Percentiles rank a stretch among this genome's conserved stretches.
Conservation (phyloP, 495 filamentous ascomycete species). For the Penicillium roqueforti region DNA sequence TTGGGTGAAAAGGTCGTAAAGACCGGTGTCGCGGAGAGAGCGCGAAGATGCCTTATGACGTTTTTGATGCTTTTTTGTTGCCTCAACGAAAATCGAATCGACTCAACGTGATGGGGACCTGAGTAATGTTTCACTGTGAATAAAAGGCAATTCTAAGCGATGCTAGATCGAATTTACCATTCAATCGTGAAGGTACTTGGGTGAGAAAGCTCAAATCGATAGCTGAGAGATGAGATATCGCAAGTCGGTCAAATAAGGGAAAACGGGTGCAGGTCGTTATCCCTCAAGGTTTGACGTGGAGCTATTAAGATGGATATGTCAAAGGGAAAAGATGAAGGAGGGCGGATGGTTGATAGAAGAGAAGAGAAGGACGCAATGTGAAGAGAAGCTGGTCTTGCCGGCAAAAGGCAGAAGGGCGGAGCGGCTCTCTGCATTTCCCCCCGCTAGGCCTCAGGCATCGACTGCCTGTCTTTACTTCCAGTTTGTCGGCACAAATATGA, state of each 20-base stretch:
- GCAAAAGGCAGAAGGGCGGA: slow-evolving; percentile 24
- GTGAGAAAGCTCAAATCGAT: slow-evolving; percentile 17
- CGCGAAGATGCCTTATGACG: slow-evolving; percentile 43
- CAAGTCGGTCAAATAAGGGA: slow-evolving; percentile 33
- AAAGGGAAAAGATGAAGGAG: slow-evolving; percentile 13
- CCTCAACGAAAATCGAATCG: slow-evolving; percentile 30
- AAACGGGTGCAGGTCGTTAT: slow-evolving; percentile 50
- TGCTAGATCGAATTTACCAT: slow-evolving; percentile 7
- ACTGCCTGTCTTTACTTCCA: background rate
- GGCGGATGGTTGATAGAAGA: slow-evolving; percentile 15
- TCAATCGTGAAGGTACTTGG: slow-evolving; percentile 11
- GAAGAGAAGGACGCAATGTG: slow-evolving; percentile 15
- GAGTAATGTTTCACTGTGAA: background rate
- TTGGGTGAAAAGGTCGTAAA: slow-evolving; percentile 28
- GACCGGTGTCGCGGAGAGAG: slow-evolving; percentile 36
- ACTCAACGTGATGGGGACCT: slow-evolving; percentile 9
- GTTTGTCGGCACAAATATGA: background rate
- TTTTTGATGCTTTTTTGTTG: slow-evolving; percentile 35
- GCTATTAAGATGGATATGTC: slow-evolving; percentile 2
- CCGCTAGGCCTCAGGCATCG: slow-evolving; percentile 23
- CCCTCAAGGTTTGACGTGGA: slow-evolving; percentile 28
- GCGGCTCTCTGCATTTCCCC: slow-evolving; percentile 27
- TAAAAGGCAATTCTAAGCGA: slow-evolving; percentile 8
- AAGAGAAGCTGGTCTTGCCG: slow-evolving; percentile 24
- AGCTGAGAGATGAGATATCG: slow-evolving; percentile 21